These are phyloP conservation scores for Fusarium anguioides DNA, from an alignment of 2,329 filamentous ascomycete species.

Conservation along the genomic window DNA sequence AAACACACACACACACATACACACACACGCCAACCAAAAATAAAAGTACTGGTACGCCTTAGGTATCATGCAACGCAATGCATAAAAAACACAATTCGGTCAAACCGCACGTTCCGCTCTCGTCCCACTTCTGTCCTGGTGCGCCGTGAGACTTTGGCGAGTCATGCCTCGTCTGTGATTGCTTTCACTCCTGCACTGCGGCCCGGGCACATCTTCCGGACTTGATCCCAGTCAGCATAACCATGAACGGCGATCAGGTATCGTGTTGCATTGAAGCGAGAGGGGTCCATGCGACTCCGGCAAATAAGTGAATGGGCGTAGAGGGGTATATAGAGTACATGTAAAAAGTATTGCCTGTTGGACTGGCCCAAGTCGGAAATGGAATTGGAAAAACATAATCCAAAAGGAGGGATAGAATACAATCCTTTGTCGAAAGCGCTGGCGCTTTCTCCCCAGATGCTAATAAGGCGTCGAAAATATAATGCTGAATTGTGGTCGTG, in stretches of 20 bases:
- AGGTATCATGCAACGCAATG: slow-evolving; percentile 41
- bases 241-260: background rate
- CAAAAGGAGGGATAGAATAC: background rate
- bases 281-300: background rate
- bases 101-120: slow-evolving; percentile 8
- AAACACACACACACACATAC: background rate
- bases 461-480: background rate
- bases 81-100: slow-evolving; percentile 28
- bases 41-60: slow-evolving; percentile 34
- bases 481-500: background rate
- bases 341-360: slow-evolving; percentile 3
- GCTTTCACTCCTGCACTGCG: slow-evolving; percentile 12
- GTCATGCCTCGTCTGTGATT: slow-evolving; percentile 25
- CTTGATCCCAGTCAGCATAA: slow-evolving; percentile 4
- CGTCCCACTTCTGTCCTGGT: slow-evolving; percentile 21
- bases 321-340: slow-evolving; percentile 13
- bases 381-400: background rate
- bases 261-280: background rate
- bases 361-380: slow-evolving; percentile 6
- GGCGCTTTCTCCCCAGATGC: background rate
- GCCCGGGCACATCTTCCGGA: background rate
- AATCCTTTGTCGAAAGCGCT: background rate
- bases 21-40: background rate
- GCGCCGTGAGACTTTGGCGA: slow-evolving; percentile 10
- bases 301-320: background rate